A percentile compares a stretch with the other conserved stretches of the same genome.
These are phyloP conservation scores for Zoysia matrella DNA, from an alignment of 202 grass and related monocot genomes.

Conservation along the genomic window DNA sequence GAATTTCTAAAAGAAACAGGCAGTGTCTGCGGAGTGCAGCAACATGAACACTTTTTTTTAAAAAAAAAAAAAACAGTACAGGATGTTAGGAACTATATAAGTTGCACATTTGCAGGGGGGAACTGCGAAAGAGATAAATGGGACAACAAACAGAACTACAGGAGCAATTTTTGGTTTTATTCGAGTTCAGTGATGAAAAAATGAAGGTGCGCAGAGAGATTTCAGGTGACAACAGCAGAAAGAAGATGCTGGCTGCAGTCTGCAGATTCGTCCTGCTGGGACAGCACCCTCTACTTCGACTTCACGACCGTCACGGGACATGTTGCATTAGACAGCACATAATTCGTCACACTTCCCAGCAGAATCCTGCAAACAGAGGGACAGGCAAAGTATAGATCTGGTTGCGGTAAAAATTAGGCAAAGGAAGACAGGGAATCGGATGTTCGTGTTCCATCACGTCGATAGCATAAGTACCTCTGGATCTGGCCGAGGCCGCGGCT, in stretches of 20 bases:
- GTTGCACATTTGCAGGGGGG: background rate
- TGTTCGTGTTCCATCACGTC: background rate
- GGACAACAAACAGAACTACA: background rate
- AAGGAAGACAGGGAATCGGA: background rate
- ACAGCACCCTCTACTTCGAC: constrained; percentile 34
- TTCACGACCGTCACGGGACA: constrained; percentile 85
- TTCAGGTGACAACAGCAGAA: background rate
- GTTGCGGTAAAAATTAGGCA: background rate
- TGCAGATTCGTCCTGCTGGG: background rate
- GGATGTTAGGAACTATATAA: background rate
- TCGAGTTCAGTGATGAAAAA: constrained; percentile 1
- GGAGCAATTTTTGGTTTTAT: background rate
- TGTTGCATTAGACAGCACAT: constrained; percentile 68
- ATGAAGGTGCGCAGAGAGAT: background rate
- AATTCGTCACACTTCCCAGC: constrained; percentile 77
- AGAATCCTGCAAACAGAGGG: constrained; percentile 57
- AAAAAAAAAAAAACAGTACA: background rate
- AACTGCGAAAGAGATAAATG: background rate
- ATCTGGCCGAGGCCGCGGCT: constrained; percentile 78
- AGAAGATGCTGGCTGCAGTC: background rate
- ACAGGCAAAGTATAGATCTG: background rate
- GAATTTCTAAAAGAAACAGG: no score
- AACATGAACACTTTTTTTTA: background rate
- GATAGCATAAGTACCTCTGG: constrained; percentile 51
- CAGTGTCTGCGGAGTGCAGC: background rate